A percentile compares a stretch with the other conserved stretches of the same genome.
phyloP scores from a whole-genome alignment of 2,329 filamentous ascomycete species.

The Arthrinium phaeospermum region DNA sequence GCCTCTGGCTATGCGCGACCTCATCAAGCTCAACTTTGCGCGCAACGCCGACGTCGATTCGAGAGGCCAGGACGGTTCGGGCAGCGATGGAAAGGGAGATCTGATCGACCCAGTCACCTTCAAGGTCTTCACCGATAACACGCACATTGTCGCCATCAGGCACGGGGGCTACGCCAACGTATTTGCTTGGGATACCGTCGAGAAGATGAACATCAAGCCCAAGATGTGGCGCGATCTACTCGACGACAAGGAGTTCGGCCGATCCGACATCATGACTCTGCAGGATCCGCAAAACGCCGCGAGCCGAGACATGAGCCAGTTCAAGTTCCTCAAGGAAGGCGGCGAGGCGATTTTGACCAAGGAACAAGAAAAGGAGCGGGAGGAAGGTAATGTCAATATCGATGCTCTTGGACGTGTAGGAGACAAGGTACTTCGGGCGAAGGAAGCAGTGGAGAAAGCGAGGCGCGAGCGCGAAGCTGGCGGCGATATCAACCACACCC shows the following conservation, averaged over 20 bases:
- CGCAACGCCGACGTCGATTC: slow-evolving; percentile 79
- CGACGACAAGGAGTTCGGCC: slow-evolving; percentile 82
- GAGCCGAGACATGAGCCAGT: slow-evolving; percentile 81
- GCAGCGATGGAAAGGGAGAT: slow-evolving; percentile 68
- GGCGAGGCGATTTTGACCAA: slow-evolving; percentile 69
- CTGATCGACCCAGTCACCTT: slow-evolving; percentile 96
- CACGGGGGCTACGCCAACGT: slow-evolving; percentile 88
- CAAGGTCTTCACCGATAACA: slow-evolving; percentile 98
- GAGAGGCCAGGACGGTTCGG: slow-evolving; percentile 48
- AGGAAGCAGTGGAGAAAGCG: slow-evolving; percentile 90
- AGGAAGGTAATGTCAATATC: slow-evolving; percentile 75
- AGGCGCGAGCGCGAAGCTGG: slow-evolving; percentile 73
- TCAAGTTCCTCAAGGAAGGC: slow-evolving; percentile 89
- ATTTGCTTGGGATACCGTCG: slow-evolving; percentile 94
- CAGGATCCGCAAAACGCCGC: slow-evolving; percentile 94
- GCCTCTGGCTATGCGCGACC: slow-evolving; percentile 77
- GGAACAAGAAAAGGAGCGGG: slow-evolving; percentile 72
- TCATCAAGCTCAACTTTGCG: slow-evolving; percentile 89
- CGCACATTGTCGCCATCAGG: slow-evolving; percentile 88
- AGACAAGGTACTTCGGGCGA: slow-evolving; percentile 87
- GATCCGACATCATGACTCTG: slow-evolving; percentile 92
- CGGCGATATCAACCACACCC: slow-evolving; percentile 60
- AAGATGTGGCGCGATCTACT: slow-evolving; percentile 95
- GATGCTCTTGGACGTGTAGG: slow-evolving; percentile 78
- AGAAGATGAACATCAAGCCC: slow-evolving; percentile 93